phyloP scores from a whole-genome alignment of 257 asterid genomes.

The Eucommia ulmoides region DNA sequence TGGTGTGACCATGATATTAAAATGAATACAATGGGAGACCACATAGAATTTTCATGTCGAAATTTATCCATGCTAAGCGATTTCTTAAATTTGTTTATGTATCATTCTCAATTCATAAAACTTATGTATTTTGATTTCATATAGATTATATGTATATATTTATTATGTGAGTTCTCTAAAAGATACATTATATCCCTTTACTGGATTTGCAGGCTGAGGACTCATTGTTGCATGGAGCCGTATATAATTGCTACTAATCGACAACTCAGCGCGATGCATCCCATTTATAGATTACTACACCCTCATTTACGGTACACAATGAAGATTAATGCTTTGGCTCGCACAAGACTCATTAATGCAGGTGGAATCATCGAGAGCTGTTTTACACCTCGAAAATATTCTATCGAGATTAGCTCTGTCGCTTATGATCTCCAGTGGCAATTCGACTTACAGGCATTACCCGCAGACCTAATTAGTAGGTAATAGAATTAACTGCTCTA shows the following conservation, averaged over 20 bases:
- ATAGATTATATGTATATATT: too few relatives aligned
- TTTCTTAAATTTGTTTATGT: too few relatives aligned
- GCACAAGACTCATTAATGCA: conserved; percentile 42
- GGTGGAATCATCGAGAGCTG: conserved; percentile 44
- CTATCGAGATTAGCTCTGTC: conserved; percentile 45
- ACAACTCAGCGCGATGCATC: conserved; percentile 77
- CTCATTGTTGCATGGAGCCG: conserved; percentile 69
- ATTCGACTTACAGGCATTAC: too few relatives aligned
- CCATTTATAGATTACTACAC: conserved; percentile 44
- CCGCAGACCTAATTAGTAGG: conserved; percentile 65
- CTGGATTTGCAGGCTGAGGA: conserved; percentile 45
- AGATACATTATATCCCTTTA: too few relatives aligned
- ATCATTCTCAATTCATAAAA: too few relatives aligned
- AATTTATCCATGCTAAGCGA: too few relatives aligned
- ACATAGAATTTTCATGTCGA: too few relatives aligned
- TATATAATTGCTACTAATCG: conserved; percentile 63
- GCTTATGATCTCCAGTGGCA: conserved; percentile 58
- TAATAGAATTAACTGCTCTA: too few relatives aligned
- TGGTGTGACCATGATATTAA: too few relatives aligned
- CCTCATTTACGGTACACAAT: conserved; percentile 87
- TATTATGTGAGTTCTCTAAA: too few relatives aligned
- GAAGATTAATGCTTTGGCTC: conserved; percentile 82
- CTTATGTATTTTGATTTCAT: too few relatives aligned
- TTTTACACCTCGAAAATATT: conserved; percentile 46
- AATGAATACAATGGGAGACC: too few relatives aligned